Conservation (phyloP, 2,329 filamentous ascomycete genomes). For the Exserohilum turcica region DNA sequence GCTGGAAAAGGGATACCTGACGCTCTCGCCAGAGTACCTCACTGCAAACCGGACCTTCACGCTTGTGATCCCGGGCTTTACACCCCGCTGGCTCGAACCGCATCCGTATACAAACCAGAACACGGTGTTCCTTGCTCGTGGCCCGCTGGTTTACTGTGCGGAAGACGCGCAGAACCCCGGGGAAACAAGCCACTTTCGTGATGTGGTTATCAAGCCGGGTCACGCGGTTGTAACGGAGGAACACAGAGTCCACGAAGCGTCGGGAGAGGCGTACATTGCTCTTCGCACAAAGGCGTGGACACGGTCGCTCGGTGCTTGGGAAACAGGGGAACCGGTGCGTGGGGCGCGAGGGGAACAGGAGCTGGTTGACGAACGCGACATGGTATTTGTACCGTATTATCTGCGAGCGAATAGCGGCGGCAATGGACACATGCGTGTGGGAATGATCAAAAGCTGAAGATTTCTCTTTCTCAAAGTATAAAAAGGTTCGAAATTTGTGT, state of each 20-base stretch:
- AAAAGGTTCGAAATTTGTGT: too few species aligned
- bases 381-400: conserved; percentile 16
- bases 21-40: not conserved
- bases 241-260: not conserved
- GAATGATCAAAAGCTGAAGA: conserved; percentile 7
- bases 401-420: conserved; percentile 14
- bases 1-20: not conserved
- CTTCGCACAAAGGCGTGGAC: conserved; percentile 5
- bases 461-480: too few species aligned
- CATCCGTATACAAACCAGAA: conserved; percentile 63
- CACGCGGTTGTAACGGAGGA: conserved; percentile 2
- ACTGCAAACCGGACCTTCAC: not conserved
- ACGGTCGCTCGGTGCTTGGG: conserved; percentile 4
- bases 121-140: conserved; percentile 50
- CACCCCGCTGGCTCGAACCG: conserved; percentile 56
- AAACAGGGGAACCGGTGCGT: not conserved
- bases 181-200: conserved; percentile 16
- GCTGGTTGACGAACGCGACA: conserved; percentile 4
- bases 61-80: conserved; percentile 52
- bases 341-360: not conserved
- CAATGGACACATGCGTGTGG: conserved; percentile 16
- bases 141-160: conserved; percentile 15
- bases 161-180: conserved; percentile 14
- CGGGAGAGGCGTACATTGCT: conserved; percentile 11
- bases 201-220: conserved; percentile 8